Conservation (phyloP, 2,329 filamentous ascomycete genomes). For the Cytospora chrysosperma region DNA sequence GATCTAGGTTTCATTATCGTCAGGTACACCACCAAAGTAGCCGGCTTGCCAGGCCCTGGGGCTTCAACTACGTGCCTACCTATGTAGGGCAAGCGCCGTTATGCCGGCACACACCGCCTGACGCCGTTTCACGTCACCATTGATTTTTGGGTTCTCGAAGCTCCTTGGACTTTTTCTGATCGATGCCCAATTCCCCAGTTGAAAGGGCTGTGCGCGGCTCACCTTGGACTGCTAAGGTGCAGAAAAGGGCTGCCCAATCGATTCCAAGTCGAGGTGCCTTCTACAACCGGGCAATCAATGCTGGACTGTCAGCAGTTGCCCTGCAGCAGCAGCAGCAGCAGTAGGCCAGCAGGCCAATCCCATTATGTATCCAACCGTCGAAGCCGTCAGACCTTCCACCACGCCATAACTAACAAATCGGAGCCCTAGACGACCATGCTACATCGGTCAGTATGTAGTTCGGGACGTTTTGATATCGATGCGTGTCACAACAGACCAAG, state of each 20-base stretch:
- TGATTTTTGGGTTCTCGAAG: not conserved
- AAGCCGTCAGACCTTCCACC: conserved; percentile 13
- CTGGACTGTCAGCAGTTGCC: conserved; percentile 16
- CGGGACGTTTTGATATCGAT: not conserved
- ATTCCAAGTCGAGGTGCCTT: conserved; percentile 11
- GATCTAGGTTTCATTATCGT: not conserved
- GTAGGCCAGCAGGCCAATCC: not conserved
- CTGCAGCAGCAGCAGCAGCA: conserved; percentile 15
- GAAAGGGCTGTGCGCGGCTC: not conserved
- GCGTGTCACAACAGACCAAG: conserved; percentile 7
- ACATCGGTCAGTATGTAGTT: conserved; percentile 1
- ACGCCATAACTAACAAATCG: conserved; percentile 10
- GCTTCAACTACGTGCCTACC: not conserved
- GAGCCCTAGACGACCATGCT: conserved; percentile 6
- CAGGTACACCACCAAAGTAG: not conserved
- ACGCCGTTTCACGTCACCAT: not conserved
- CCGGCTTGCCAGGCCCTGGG: not conserved
- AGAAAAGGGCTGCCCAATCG: not conserved
- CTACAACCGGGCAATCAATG: conserved; percentile 4
- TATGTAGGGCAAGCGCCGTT: not conserved
- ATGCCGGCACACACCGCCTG: not conserved
- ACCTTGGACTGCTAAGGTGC: not conserved
- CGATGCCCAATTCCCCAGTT: not conserved
- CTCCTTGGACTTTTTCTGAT: not conserved
- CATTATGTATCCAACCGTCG: conserved; percentile 8